Evolutionary conservation across 73 alveolate genomes (phyloP).

Genomic region (Tetrahymena thermophila): DNA sequence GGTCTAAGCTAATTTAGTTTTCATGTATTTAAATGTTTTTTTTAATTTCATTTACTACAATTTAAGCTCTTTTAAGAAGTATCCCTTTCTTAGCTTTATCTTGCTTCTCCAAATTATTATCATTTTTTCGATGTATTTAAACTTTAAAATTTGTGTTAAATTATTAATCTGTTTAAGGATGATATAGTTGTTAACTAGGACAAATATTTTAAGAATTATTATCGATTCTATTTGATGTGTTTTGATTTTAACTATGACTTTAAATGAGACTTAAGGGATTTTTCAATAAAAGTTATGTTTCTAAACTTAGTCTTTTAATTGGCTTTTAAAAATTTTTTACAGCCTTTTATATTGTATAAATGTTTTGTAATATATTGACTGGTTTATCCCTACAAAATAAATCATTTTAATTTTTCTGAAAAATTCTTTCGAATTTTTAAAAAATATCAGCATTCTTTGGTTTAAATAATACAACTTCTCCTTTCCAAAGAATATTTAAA

Average conservation of each 20-base stretch:
- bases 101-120: not conserved
- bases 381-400: not conserved
- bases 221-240: not conserved
- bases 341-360: not conserved
- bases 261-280: not conserved
- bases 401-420: not conserved
- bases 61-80: not conserved
- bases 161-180: no score
- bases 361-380: not conserved
- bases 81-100: not conserved
- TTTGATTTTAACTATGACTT: not conserved
- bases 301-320: not conserved
- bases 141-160: no score
- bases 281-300: not conserved
- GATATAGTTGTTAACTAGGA: no score
- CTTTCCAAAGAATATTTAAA: not conserved
- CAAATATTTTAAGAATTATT: not conserved
- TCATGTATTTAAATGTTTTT: not conserved
- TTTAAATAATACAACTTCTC: not conserved
- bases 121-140: no score
- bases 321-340: not conserved
- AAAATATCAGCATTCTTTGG: not conserved
- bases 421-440: not conserved
- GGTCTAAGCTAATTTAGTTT: not conserved
- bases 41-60: not conserved